Conservation (phyloP, 1,284 basidiomycete species). For the Leccinum pallidistipes region DNA sequence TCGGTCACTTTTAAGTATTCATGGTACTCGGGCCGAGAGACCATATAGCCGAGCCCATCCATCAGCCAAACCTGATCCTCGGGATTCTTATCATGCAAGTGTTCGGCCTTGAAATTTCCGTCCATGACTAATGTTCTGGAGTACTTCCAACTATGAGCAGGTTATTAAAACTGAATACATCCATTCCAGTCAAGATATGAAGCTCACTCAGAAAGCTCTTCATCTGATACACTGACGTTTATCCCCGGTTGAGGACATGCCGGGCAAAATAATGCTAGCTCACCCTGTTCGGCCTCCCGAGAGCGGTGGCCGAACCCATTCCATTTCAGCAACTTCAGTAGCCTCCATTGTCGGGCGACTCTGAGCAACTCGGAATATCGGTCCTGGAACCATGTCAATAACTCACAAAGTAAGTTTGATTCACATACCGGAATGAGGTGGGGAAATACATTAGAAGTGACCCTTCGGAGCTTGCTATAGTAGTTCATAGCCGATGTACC, state of each 20-base stretch:
- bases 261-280: not conserved
- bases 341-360: not conserved
- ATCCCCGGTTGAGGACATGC: not conserved
- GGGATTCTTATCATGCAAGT: no score
- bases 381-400: not conserved
- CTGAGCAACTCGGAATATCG: not conserved
- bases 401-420: not conserved
- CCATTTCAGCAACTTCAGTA: not conserved
- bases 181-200: not conserved
- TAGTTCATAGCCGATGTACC: constrained; percentile 32
- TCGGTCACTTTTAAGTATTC: no score
- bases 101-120: no score
- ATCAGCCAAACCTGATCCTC: no score
- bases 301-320: not conserved
- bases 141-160: no score
- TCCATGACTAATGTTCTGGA: no score
- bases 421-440: constrained; percentile 16
- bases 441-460: constrained; percentile 25
- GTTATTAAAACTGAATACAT: not conserved
- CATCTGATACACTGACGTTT: not conserved
- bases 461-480: constrained; percentile 18
- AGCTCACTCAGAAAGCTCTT: not conserved
- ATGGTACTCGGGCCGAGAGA: no score
- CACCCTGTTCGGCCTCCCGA: not conserved
- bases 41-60: no score